A percentile compares a stretch with the other conserved stretches of the same genome.
Conservation (phyloP, 345 rosid genomes). For the Brassica carinata region DNA sequence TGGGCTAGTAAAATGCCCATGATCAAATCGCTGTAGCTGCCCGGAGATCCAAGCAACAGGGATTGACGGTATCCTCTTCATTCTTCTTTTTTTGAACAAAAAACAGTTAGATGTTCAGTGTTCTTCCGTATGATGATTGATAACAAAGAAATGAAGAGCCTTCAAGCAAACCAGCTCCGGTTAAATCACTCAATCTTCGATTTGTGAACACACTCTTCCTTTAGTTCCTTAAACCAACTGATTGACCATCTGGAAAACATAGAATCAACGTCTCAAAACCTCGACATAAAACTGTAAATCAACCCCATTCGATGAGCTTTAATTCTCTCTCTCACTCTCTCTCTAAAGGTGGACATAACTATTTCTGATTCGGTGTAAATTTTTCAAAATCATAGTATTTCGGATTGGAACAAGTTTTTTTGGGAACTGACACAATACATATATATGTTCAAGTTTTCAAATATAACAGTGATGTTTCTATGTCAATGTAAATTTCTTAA, state of each 20-base stretch:
- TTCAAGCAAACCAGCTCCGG: background rate
- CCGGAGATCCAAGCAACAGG: background rate
- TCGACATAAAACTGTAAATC: no score
- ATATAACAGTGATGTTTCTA: background rate
- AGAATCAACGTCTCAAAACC: no score
- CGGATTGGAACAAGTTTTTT: no score
- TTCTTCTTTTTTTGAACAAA: background rate
- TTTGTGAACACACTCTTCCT: background rate
- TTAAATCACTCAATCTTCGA: background rate
- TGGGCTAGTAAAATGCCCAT: background rate
- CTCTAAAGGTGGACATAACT: no score
- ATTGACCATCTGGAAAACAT: no score
- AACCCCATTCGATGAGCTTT: no score
- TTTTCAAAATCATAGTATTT: no score
- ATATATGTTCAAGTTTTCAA: no score
- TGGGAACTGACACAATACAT: no score
- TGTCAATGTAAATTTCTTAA: background rate
- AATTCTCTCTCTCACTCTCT: no score
- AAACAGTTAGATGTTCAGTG: background rate
- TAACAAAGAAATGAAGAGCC: background rate
- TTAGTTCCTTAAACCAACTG: background rate
- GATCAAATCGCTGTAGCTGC: background rate
- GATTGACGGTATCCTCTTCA: background rate
- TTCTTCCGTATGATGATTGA: background rate
- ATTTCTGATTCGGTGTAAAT: no score